Base-by-base conservation (phyloP, 495 filamentous ascomycete species). In the Penicillium odoratum region DNA sequence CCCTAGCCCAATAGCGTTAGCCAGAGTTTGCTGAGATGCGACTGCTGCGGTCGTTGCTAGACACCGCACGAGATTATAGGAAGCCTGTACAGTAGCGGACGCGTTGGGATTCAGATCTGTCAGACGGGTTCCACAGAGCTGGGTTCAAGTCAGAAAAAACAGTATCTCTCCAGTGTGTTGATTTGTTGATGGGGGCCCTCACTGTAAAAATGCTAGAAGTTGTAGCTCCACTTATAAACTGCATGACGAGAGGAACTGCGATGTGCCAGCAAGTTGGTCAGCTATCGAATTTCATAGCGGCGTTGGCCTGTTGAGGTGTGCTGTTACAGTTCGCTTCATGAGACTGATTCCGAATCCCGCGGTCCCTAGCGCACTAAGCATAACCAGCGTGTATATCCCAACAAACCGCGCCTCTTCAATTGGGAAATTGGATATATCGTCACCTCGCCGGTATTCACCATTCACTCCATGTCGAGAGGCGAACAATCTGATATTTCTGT, bases 61-160 rank as follows among this genome's bases (percentile, higher is more conserved):
- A 38, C 87, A 91, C 7, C 88, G 71, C 0, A 84, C 81, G 8
- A 92, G 70, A 63, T 92, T 91, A 58, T 87, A 88, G 1, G 86
- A 83, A 6, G 88, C 88, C 30, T 85, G 85, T 0, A 83, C 87
- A 0, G 88, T 84, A 0, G 82, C 83, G 0, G 88, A 85, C 0
- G 70, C 79, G 0, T 71, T 65, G 4, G 82, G 83, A 58, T 87
- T 83, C 29, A 90, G 70, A 52, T 91, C 88, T 3, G 89, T 79
- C 11, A 91, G 60, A 4, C 71, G 54, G 4, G 67, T 55, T 51
- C 71, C 73, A n/a, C 47, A 57, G 54, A 55, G 61, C 68, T 33
- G 69, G 69, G 79, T 81, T 55, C 84, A 85, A 3, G 78, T 74
- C 31, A 16, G 13, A 16, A 1, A 1, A 78, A 81, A 0, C 83